Base-by-base conservation (phyloP, 257 asterid species). In the Scutellaria minor region DNA sequence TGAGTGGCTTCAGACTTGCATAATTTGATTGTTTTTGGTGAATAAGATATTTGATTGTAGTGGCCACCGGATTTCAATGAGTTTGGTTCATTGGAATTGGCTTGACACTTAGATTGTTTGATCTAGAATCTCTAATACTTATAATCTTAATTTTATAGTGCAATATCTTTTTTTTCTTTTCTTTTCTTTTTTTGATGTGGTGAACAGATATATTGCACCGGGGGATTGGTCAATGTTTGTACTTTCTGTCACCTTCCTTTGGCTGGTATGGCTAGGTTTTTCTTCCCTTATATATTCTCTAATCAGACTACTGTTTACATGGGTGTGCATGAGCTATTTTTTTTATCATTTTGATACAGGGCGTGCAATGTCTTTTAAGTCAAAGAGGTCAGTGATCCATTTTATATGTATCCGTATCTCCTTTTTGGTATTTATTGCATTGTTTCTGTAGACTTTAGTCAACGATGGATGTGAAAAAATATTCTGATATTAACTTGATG, bases 311-410 rank as follows among this genome's bases (percentile, higher is more conserved):
- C 35, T 15, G 10, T 27, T 48, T 73, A 7, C 61, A 47, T 46
- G 61, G 58, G 40, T 71, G 57, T 18, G 20, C 14, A 45, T n/a
- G 6, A 57, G 5, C 18, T 42, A n/a, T 6, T 7, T 62, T 50
- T 48, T 18, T 50, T 13, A 50, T 52, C 61, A 6, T 70, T 78
- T 67, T 79, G 56, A 56, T 70, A 37, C 85, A 92, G 98, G 96
- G 27, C 76, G 75, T 72, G 42, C 87, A 46, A 64, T 54, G 73
- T 78, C 61, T 75, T 42, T 74, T 75, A 35, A 60, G 66, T 69
- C 83, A 9, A 70, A 79, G 79, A 88, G 95, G 98, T 92, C 48
- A 68, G 94, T 76, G 24, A 58, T 66, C 66, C 37, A 52, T 45
- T 10, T 62, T 18, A 22, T 0, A 64, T 61, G 14, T 67, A 68